A percentile compares a stretch with the other conserved stretches of the same genome.
Conservation (phyloP, 768 basidiomycete species). For the Amanita inopinata region DNA sequence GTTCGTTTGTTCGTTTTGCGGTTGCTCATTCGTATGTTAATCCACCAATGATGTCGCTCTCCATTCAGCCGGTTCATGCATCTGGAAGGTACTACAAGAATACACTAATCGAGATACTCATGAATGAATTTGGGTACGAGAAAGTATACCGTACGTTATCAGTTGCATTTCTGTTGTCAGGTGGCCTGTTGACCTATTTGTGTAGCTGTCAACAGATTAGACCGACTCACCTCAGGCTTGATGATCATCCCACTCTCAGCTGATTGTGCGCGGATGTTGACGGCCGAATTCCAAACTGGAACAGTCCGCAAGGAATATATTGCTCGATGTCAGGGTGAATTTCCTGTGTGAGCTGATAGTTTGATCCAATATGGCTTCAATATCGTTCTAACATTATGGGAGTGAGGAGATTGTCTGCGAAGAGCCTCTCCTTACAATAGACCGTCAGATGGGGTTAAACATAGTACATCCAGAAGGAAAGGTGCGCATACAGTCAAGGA, state of each 20-base stretch:
- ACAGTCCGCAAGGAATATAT: slow-evolving; percentile 88
- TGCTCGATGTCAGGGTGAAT: slow-evolving; percentile 76
- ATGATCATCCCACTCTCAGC: slow-evolving; percentile 85
- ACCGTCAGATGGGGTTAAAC: slow-evolving; percentile 94
- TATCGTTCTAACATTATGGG: not conserved
- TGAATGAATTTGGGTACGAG: slow-evolving; percentile 71
- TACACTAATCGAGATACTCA: slow-evolving; percentile 79
- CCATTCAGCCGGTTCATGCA: slow-evolving; percentile 78
- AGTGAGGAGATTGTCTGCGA: slow-evolving; percentile 82
- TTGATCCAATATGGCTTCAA: not conserved
- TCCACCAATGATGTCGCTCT: slow-evolving; percentile 11
- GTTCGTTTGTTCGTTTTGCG: slow-evolving; percentile 42
- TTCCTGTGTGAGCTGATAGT: slow-evolving; percentile 50
- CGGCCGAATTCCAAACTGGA: slow-evolving; percentile 74
- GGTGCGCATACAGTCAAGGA: slow-evolving; percentile 29
- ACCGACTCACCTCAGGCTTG: slow-evolving; percentile 88
- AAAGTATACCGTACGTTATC: slow-evolving; percentile 70
- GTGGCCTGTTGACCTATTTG: not conserved
- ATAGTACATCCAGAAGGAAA: slow-evolving; percentile 94
- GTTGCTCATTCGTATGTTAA: slow-evolving; percentile 7
- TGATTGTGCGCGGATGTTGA: slow-evolving; percentile 56
- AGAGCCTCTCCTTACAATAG: slow-evolving; percentile 81
- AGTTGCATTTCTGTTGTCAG: slow-evolving; percentile 3
- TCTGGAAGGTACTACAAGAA: slow-evolving; percentile 87
- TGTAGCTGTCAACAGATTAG: slow-evolving; percentile 69